phyloP scores from a whole-genome alignment of 108 stramenopile genomes.

The Cyclostephanos tholiformis region DNA sequence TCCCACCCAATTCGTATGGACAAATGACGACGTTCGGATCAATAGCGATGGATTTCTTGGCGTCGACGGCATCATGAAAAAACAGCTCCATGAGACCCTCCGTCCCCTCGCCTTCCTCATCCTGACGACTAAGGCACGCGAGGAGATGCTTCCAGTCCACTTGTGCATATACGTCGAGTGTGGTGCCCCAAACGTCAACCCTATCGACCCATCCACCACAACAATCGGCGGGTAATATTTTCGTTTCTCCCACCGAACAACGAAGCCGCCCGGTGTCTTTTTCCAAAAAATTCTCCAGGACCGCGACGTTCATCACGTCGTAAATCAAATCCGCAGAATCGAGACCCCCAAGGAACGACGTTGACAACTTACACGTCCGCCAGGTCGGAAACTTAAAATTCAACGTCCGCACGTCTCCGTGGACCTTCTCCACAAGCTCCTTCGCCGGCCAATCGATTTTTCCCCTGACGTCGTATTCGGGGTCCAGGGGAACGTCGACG shows the following conservation, averaged over 20 bases:
- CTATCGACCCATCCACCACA: conserved; percentile 31
- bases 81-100: no score
- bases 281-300: conserved; percentile 27
- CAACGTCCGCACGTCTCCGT: conserved; percentile 1
- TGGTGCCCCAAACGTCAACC: conserved; percentile 26
- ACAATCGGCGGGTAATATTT: background rate
- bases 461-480: background rate
- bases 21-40: conserved; percentile 70
- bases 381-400: conserved; percentile 17
- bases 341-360: conserved; percentile 17
- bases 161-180: conserved; percentile 32
- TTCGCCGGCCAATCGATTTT: conserved; percentile 18
- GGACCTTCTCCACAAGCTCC: conserved; percentile 8
- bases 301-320: conserved; percentile 30
- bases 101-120: background rate
- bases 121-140: conserved; percentile 8
- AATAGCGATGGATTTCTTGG: conserved; percentile 11
- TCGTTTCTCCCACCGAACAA: background rate
- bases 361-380: conserved; percentile 29
- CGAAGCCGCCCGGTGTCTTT: conserved; percentile 8
- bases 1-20: conserved; percentile 76
- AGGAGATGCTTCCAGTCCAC: conserved; percentile 23
- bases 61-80: background rate
- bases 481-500: background rate
- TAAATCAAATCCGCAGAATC: conserved; percentile 21